phyloP scores from a whole-genome alignment of 331 rosid species.

The Quercus lobata region DNA sequence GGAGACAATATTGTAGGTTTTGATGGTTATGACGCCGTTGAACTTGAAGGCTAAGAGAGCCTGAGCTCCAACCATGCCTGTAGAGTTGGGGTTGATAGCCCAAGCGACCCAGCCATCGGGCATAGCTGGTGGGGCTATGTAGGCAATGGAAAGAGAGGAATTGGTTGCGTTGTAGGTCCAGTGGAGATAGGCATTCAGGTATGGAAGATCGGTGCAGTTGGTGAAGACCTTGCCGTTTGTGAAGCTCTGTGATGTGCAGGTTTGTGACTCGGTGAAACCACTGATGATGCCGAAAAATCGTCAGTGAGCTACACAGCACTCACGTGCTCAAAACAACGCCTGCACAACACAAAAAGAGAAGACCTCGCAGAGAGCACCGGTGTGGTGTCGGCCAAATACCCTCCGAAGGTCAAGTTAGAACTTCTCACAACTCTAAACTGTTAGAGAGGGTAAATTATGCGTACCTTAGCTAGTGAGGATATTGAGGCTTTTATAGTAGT shows the following conservation, averaged over 20 bases:
- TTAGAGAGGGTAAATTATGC: too few relatives aligned
- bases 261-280: constrained; percentile 36
- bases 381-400: too few relatives aligned
- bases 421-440: too few relatives aligned
- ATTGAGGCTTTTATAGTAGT: too few relatives aligned
- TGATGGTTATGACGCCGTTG: constrained; percentile 1
- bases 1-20: constrained; percentile 32
- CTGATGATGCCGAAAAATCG: too few relatives aligned
- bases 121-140: constrained; percentile 26
- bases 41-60: constrained; percentile 48
- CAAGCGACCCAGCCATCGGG: constrained; percentile 68
- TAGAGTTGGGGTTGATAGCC: constrained; percentile 59
- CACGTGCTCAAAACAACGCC: too few relatives aligned
- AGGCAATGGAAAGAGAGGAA: constrained; percentile 63
- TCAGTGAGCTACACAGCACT: too few relatives aligned
- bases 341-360: too few relatives aligned
- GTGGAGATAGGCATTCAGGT: constrained; percentile 53
- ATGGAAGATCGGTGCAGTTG: constrained; percentile 53
- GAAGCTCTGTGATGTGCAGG: constrained; percentile 44
- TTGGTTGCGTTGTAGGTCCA: constrained; percentile 54
- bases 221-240: constrained; percentile 18
- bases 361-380: too few relatives aligned
- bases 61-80: constrained; percentile 50
- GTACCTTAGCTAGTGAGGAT: too few relatives aligned
- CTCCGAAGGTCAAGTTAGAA: too few relatives aligned